Evolutionary conservation across 2,329 filamentous ascomycete species (phyloP).

Genomic region (Fusarium albidum): DNA sequence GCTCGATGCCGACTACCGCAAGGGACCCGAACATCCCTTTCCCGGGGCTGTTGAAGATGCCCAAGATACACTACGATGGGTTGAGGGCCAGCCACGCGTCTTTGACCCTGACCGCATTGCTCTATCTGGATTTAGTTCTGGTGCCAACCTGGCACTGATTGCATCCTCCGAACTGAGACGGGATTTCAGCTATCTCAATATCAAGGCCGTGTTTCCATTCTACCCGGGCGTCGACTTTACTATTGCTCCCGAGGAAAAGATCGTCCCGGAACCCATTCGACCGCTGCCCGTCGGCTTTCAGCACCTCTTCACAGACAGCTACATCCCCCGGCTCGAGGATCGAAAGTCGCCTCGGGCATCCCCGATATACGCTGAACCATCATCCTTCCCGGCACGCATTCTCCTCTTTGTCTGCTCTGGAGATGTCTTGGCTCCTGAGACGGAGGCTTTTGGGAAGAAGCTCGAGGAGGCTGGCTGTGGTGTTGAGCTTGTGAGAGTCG

Average conservation of each 20-base stretch:
- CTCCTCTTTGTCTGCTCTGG: conserved; percentile 47
- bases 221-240: conserved; percentile 49
- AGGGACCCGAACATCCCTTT: conserved; percentile 50
- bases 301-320: conserved; percentile 45
- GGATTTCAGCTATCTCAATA: conserved; percentile 49
- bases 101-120: conserved; percentile 49
- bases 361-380: conserved; percentile 40
- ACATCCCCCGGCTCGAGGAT: conserved; percentile 40
- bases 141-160: conserved; percentile 53
- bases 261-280: conserved; percentile 36
- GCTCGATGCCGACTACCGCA: conserved; percentile 49
- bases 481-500: conserved; percentile 19
- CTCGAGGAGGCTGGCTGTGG: conserved; percentile 6
- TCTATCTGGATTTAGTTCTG: conserved; percentile 56
- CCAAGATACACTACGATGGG: conserved; percentile 48
- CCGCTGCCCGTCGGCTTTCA: conserved; percentile 11
- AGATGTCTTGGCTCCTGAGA: conserved; percentile 48
- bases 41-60: conserved; percentile 44
- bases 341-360: conserved; percentile 46
- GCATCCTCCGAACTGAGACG: conserved; percentile 40
- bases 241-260: conserved; percentile 40
- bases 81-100: conserved; percentile 34
- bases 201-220: conserved; percentile 57
- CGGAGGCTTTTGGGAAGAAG: conserved; percentile 43
- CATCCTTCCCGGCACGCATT: conserved; percentile 7